These are phyloP conservation scores for Aquilaria malaccensis DNA, from an alignment of 345 rosid species.

Conservation along the genomic window DNA sequence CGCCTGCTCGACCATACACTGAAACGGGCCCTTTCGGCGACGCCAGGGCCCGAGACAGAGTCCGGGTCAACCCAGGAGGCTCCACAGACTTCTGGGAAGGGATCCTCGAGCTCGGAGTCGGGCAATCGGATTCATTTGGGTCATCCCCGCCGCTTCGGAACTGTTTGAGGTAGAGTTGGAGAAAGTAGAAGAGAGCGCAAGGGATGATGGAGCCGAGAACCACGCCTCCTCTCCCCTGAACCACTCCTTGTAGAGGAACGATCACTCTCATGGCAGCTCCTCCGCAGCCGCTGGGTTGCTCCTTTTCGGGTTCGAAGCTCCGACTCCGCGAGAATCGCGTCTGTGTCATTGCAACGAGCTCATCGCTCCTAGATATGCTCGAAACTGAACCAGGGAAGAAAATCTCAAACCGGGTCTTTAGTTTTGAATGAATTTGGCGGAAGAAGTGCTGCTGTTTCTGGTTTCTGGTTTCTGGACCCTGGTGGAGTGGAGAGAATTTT, in stretches of 20 bases:
- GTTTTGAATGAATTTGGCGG: constrained; percentile 9
- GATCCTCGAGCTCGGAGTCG: constrained; percentile 19
- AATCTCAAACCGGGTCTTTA: constrained; percentile 3
- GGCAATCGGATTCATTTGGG: constrained; percentile 21
- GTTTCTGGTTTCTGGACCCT: constrained; percentile 4
- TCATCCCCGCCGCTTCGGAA: constrained; percentile 40
- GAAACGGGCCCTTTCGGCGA: constrained; percentile 54
- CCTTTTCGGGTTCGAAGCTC: constrained; percentile 32
- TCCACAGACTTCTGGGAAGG: constrained; percentile 45
- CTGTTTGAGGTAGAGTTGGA: constrained; percentile 73
- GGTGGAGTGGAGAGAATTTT: background rate
- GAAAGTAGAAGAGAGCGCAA: constrained; percentile 89
- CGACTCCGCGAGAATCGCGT: constrained; percentile 31
- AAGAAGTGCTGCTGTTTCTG: background rate
- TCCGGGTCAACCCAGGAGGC: constrained; percentile 46
- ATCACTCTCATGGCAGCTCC: constrained; percentile 89
- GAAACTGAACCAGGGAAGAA: background rate
- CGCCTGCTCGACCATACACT: constrained; percentile 46
- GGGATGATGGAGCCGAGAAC: constrained; percentile 87
- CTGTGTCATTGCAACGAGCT: constrained; percentile 48
- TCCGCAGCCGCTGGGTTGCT: constrained; percentile 23
- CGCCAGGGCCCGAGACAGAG: constrained; percentile 47
- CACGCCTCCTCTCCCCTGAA: constrained; percentile 91
- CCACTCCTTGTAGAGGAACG: constrained; percentile 89
- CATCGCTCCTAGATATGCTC: constrained; percentile 13